A percentile compares a stretch with the other conserved stretches of the same genome.
Conservation (phyloP, 352 stramenopile genomes). For the Pythium scleroteichum region DNA sequence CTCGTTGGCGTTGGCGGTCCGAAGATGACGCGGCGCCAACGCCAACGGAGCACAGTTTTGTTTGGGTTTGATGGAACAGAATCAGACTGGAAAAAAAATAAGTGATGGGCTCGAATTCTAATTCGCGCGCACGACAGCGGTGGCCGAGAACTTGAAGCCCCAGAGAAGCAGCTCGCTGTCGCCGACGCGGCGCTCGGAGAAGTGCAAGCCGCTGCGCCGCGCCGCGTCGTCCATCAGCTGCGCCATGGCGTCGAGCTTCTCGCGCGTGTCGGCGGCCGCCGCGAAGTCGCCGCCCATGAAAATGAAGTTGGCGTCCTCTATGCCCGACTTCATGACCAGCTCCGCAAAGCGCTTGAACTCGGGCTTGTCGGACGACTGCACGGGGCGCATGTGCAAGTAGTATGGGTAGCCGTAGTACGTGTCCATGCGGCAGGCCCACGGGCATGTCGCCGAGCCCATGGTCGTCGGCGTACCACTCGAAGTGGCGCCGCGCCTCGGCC, state of each 20-base stretch:
- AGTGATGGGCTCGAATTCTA: background rate
- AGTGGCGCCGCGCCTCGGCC: slow-evolving; percentile 4
- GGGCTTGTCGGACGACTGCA: background rate
- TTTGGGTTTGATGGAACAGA: too few species aligned
- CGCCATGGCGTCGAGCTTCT: background rate
- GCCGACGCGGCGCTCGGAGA: background rate
- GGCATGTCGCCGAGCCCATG: slow-evolving; percentile 1
- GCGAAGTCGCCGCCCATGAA: background rate
- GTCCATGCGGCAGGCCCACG: background rate
- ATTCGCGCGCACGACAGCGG: background rate
- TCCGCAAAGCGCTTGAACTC: background rate
- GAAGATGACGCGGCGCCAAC: background rate
- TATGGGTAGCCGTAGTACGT: slow-evolving; percentile 1
- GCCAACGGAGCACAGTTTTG: too few species aligned
- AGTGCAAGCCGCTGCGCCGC: background rate
- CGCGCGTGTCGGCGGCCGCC: background rate
- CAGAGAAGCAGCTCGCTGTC: background rate
- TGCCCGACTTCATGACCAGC: background rate
- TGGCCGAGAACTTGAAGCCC: slow-evolving; percentile 7
- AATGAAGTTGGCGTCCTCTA: background rate
- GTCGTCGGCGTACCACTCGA: slow-evolving; percentile 12
- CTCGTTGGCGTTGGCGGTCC: too few species aligned
- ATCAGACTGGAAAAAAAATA: too few species aligned
- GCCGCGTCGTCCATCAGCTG: background rate
- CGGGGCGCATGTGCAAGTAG: slow-evolving; percentile 1